Base-by-base conservation (phyloP, 768 basidiomycete species). In the Macrolepiota albuminosa region DNA sequence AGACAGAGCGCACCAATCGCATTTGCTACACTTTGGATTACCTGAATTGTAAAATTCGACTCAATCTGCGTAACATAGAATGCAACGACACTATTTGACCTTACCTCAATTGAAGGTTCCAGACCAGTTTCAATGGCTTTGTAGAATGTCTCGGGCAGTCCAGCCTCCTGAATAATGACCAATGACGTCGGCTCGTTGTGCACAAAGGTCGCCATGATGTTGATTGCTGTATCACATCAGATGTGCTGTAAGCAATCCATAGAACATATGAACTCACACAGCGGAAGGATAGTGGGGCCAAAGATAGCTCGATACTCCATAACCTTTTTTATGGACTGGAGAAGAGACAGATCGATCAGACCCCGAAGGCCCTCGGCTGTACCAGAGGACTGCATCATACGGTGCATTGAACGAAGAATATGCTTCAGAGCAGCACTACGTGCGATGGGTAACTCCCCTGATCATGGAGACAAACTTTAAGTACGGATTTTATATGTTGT, bases 181-280 rank as follows among this genome's bases (percentile, higher is more conserved):
- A 99, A 76, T 16, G 93, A 97, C 0, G 95, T 98, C 7, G 97
- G 97, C 71, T 99, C 97, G 64, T 98, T 99, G 78, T 99, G 96
- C 9, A 98, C 87, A 73, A 98, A 98, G 0, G 94, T 94, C 14
- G 94, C 87, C 87, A 97, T 93, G 68, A 95, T 89, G 70, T 95
- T 94, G 77, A 95, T 92, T 5, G 92, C 94, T 92, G 62, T 16
- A 60, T 10, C 10, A 55, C 7, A 48, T 56, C 24, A 6, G 39
- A 37, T 18, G 21, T 21, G 21, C 64, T 69, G 55, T 68, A 36
- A 59, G 5, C 33, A 5, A 29, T 18, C 14, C n/a, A 45, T 8
- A 45, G 36, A 52, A 13, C 1, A 61, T 50, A 16, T 33, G 9
- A 34, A 76, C 84, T 39, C 71, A 94, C 94, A 90, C 47, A 95